Percentiles rank a stretch among this genome's conserved stretches.
Conservation (phyloP, 192 early-diverging fungal species). For the Ambispora gerdemannii region DNA sequence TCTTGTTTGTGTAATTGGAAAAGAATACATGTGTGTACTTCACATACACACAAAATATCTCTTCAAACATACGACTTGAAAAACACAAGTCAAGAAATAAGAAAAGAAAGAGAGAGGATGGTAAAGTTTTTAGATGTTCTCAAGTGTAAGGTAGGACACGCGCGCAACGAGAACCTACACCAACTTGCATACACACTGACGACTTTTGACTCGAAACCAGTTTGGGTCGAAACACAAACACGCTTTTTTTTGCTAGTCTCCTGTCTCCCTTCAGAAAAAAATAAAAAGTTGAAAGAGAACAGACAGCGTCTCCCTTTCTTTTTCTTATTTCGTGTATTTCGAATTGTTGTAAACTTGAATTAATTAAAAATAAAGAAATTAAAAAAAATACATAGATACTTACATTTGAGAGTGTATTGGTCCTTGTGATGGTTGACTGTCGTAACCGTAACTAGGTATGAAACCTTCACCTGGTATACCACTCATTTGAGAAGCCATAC, state of each 20-base stretch:
- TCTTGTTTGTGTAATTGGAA: neutral
- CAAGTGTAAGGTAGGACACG: slow-evolving; percentile 27
- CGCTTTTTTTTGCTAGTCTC: neutral
- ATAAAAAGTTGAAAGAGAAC: slow-evolving; percentile 8
- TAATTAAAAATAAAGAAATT: neutral
- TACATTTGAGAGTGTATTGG: slow-evolving; percentile 27
- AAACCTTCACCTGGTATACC: slow-evolving; percentile 22
- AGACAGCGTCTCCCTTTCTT: neutral
- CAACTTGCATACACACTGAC: slow-evolving; percentile 26
- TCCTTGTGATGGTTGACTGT: neutral
- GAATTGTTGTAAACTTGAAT: neutral
- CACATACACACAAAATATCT: neutral
- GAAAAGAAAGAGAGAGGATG: neutral
- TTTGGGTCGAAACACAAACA: slow-evolving; percentile 9
- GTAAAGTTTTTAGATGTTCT: neutral
- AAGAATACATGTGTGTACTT: neutral
- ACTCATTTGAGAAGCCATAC: slow-evolving; percentile 26
- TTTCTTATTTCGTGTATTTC: neutral
- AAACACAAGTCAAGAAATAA: neutral
- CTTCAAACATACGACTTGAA: neutral
- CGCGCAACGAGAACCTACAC: slow-evolving; percentile 20
- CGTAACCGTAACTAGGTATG: slow-evolving; percentile 21
- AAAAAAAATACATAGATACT: neutral
- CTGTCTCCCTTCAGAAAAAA: neutral
- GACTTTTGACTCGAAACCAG: neutral